phyloP scores from a whole-genome alignment of 805 yeast genomes.

The Barnettozyma pratensis region DNA sequence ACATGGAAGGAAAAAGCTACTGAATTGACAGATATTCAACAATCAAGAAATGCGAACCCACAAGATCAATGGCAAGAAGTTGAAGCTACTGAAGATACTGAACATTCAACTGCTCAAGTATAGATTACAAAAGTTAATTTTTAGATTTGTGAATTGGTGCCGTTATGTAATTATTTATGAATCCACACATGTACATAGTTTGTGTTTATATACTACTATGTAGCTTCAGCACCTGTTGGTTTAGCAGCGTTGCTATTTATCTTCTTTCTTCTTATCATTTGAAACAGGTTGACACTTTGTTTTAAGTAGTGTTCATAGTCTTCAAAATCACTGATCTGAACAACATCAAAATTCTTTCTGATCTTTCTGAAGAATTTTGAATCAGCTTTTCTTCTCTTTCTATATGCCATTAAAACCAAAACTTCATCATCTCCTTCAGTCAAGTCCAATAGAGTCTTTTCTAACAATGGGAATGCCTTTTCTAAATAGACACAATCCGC shows the following conservation, averaged over 20 bases:
- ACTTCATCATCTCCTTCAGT: constrained; percentile 32
- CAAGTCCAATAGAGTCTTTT: constrained; percentile 42
- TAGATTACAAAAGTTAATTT: too few relatives aligned
- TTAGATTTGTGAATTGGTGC: too few relatives aligned
- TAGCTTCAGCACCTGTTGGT: not conserved
- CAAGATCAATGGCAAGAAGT: constrained; percentile 5
- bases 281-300: constrained; percentile 38
- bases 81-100: not conserved
- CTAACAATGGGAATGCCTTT: constrained; percentile 46
- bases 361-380: constrained; percentile 28
- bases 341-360: constrained; percentile 28
- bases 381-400: constrained; percentile 45
- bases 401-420: constrained; percentile 46
- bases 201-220: too few relatives aligned
- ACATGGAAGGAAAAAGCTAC: constrained; percentile 71
- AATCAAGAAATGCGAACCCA: constrained; percentile 17
- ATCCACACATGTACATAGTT: not conserved
- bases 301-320: constrained; percentile 32
- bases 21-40: constrained; percentile 41
- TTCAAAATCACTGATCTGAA: constrained; percentile 28
- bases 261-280: constrained; percentile 27
- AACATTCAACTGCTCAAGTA: not conserved
- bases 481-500: constrained; percentile 60
- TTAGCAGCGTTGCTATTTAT: not conserved
- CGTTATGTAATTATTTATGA: not conserved